A percentile compares a stretch with the other conserved stretches of the same genome.
Conservation (phyloP, 345 rosid genomes). For the Ceriops tagal region DNA sequence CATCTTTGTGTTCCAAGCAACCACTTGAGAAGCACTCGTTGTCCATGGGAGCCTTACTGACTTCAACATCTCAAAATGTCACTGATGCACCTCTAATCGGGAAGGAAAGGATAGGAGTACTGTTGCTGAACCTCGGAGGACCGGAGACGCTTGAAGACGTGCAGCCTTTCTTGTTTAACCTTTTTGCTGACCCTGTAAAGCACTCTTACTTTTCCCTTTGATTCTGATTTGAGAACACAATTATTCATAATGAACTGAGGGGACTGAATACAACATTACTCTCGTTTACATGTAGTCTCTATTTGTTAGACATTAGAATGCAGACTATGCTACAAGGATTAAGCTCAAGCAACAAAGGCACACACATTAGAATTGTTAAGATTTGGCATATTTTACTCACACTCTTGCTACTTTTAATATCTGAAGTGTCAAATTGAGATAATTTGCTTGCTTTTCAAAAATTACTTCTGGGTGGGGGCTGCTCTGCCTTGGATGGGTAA, state of each 20-base stretch:
- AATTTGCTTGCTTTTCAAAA: too few relatives aligned
- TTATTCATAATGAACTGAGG: not conserved
- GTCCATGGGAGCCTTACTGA: conserved; percentile 54
- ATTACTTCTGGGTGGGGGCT: too few relatives aligned
- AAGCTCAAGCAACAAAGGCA: too few relatives aligned
- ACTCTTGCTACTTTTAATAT: too few relatives aligned
- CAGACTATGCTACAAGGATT: too few relatives aligned
- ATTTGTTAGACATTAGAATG: too few relatives aligned
- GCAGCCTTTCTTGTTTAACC: conserved; percentile 96
- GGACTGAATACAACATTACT: too few relatives aligned
- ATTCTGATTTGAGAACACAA: not conserved
- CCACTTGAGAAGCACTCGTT: conserved; percentile 23
- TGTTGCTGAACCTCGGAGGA: conserved; percentile 94
- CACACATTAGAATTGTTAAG: too few relatives aligned
- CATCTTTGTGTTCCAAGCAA: conserved; percentile 21
- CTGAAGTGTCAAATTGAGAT: too few relatives aligned
- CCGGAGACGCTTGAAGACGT: conserved; percentile 98
- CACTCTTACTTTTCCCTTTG: conserved; percentile 5
- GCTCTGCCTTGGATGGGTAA: too few relatives aligned
- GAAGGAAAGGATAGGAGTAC: conserved; percentile 71
- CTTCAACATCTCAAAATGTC: conserved; percentile 45
- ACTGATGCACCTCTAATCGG: conserved; percentile 36
- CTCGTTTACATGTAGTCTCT: too few relatives aligned
- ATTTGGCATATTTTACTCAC: too few relatives aligned
- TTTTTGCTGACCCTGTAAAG: conserved; percentile 90